These are phyloP conservation scores for Priceomyces carsonii DNA, from an alignment of 805 yeast genomes.

Conservation along the genomic window DNA sequence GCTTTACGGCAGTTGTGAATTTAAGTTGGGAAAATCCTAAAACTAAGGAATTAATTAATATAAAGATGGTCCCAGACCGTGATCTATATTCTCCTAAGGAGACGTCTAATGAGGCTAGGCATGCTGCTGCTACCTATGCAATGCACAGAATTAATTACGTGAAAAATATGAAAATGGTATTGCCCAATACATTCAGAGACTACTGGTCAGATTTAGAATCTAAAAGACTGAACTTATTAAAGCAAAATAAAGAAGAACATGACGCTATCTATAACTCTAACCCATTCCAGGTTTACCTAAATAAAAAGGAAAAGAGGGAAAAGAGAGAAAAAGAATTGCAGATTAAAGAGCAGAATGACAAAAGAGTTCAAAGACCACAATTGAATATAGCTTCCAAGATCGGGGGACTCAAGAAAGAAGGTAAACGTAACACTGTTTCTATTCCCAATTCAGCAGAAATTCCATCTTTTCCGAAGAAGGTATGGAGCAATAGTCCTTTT, in stretches of 20 bases:
- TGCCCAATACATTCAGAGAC: conserved; percentile 79
- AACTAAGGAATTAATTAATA: conserved; percentile 62
- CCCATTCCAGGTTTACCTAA: conserved; percentile 74
- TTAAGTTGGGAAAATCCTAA: conserved; percentile 79
- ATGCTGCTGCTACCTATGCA: conserved; percentile 86
- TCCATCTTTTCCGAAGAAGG: conserved; percentile 48
- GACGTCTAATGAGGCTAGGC: conserved; percentile 87
- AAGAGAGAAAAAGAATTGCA: conserved; percentile 48
- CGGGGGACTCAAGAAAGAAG: conserved; percentile 8
- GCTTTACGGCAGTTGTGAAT: conserved; percentile 64
- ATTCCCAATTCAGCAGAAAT: neutral
- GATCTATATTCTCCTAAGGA: conserved; percentile 63
- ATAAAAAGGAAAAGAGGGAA: conserved; percentile 48
- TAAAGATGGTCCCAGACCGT: conserved; percentile 54
- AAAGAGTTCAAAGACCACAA: conserved; percentile 51
- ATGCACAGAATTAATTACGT: conserved; percentile 76
- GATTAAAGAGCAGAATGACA: conserved; percentile 47
- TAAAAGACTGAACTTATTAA: conserved; percentile 51
- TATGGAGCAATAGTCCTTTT: conserved; percentile 70
- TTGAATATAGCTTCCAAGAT: conserved; percentile 39
- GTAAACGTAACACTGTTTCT: conserved; percentile 6
- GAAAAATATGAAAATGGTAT: conserved; percentile 82
- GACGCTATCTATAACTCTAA: conserved; percentile 60
- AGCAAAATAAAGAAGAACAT: conserved; percentile 48
- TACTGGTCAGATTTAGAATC: conserved; percentile 76